phyloP scores from a whole-genome alignment of 2,329 filamentous ascomycete species.

The Verticillium longisporum region DNA sequence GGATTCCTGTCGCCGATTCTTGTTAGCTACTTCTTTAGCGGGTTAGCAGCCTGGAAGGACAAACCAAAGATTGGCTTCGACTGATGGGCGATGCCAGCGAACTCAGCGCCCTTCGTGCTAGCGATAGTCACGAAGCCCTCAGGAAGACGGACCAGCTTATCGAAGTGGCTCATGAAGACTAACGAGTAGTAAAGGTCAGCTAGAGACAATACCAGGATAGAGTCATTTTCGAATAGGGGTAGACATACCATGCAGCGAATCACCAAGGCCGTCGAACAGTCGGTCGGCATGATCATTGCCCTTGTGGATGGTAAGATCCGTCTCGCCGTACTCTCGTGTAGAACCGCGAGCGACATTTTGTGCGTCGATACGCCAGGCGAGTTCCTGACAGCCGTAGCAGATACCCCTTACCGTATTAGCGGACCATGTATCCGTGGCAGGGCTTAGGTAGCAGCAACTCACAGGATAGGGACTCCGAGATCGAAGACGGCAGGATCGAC shows the following conservation, averaged over 20 bases:
- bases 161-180: conserved; percentile 82
- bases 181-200: conserved; percentile 2
- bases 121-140: conserved; percentile 68
- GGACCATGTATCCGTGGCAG: background rate
- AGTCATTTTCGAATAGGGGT: too few species aligned
- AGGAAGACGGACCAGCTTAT: conserved; percentile 74
- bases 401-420: conserved; percentile 26
- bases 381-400: conserved; percentile 53
- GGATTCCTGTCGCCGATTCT: conserved; percentile 44
- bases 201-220: background rate
- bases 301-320: conserved; percentile 52
- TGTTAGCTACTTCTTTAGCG: conserved; percentile 4
- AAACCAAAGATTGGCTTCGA: conserved; percentile 61
- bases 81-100: conserved; percentile 70
- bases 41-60: conserved; percentile 6
- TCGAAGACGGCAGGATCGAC: conserved; percentile 79
- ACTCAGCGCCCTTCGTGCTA: conserved; percentile 68
- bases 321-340: conserved; percentile 11
- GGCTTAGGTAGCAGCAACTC: background rate
- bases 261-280: conserved; percentile 71
- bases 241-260: conserved; percentile 46
- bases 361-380: conserved; percentile 59
- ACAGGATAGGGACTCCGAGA: conserved; percentile 54
- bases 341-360: conserved; percentile 22
- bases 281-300: conserved; percentile 60